Evolutionary conservation across 176 grass and related monocot genomes (phyloP), one percentile per base, ranked within the genome.

Genomic region (Oryza coarctata): DNA sequence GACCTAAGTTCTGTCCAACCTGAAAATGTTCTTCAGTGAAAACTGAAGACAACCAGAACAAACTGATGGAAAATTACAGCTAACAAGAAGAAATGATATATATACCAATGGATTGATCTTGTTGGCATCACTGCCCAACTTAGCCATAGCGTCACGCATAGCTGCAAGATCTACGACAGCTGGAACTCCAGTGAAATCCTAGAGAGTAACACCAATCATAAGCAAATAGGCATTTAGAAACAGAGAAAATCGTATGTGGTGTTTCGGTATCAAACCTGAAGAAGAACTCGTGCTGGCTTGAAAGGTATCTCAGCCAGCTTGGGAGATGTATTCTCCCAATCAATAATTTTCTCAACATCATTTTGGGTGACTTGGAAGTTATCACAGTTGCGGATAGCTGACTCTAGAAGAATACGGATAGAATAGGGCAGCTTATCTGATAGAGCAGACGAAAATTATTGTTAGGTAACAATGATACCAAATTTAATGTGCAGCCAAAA

Each of bases 91-190:
- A 73, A 57, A 74, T 74, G 28, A 71, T 63, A 17, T 60, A 65
- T 74, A 12, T 75, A 97, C 92, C 92, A 94, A 84, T 77, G 95
- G 92, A 70, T 97, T 94, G 60, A 97, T 97, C 74, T 97, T 97
- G 84, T 94, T 94, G 44, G 95, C 87, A 81, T 97, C 92, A 85
- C 90, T 87, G 32, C 90, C 92, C 57, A 97, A 80, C 73, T 89
- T 94, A 39, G 91, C 91, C 90, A 97, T 97, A 1, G 92, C 95
- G 83, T 97, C 95, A 32, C 95, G 89, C 92, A 97, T 97, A 20
- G 92, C 93, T 79, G 95, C 95, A 76, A 97, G 92, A 89, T 97
- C 95, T 64, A 97, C 95, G 64, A 97, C 95, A 38, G 92, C 95
- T 77, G 95, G 95, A 26, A 94, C 95, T 43, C 95, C 95, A 79